Base-by-base conservation (phyloP, 1,139 yeast species). In the Taphrina populina region DNA sequence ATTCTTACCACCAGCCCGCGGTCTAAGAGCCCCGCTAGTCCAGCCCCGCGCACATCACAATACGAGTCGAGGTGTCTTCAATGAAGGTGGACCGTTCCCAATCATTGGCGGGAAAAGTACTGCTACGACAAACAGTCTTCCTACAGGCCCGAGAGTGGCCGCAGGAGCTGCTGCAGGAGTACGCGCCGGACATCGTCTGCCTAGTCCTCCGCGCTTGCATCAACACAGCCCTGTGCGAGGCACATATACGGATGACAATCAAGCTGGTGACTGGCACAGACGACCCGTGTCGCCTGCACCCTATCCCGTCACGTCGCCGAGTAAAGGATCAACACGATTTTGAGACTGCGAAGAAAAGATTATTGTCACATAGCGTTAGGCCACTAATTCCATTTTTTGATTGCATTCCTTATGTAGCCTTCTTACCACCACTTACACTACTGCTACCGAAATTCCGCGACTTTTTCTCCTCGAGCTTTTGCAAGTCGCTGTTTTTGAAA, bases 401-500 rank as follows among this genome's bases (percentile, higher is more conserved):
- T n/a, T n/a, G n/a, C n/a, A n/a, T n/a, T n/a, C n/a, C n/a, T n/a
- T n/a, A n/a, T n/a, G n/a, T n/a, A n/a, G n/a, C n/a, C n/a, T n/a
- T n/a, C n/a, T n/a, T n/a, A n/a, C n/a, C n/a, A n/a, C n/a, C n/a
- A n/a, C n/a, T n/a, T n/a, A n/a, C n/a, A n/a, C n/a, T n/a, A n/a
- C n/a, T n/a, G n/a, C n/a, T n/a, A n/a, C n/a, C n/a, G n/a, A n/a
- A n/a, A n/a, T n/a, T 29, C 8, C 43, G 10, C 29, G 43, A 37
- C 27, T 30, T 29, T 13, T 37, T 49, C 39, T 32, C 32, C n/a
- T 60, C 64, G 44, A 62, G 43, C 3, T 55, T 62, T 43, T 65
- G 65, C 26, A 65, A 39, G 17, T 65, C 67, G 45, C 62, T 62
- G 29, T 40, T 36, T 47, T 62, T 59, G 64, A 70, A 79, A 63